A percentile compares a stretch with the other conserved stretches of the same genome.
Conservation (phyloP, 75 land plant genomes). For the Sequoia sempervirens region DNA sequence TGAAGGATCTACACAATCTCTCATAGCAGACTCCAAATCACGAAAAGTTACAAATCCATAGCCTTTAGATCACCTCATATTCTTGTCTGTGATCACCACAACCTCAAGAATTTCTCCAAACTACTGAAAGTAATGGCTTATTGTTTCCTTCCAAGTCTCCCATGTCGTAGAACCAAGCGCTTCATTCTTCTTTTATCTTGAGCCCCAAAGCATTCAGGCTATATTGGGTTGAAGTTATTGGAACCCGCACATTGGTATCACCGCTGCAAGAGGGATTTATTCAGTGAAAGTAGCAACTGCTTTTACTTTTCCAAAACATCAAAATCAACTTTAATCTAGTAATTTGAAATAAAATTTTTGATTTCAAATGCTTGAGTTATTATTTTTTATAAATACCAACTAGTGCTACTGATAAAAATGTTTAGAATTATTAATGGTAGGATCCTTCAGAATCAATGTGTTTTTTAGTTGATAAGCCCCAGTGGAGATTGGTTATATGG, state of each 20-base stretch:
- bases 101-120: conserved; percentile 64
- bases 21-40: conserved; percentile 29
- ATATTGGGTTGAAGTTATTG: conserved; percentile 58
- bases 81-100: conserved; percentile 56
- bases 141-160: conserved; percentile 78
- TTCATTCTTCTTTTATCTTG: conserved; percentile 38
- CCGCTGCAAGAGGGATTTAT: conserved; percentile 32
- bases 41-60: conserved; percentile 58
- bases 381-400: too few relatives aligned
- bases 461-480: too few relatives aligned
- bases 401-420: too few relatives aligned
- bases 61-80: conserved; percentile 59
- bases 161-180: conserved; percentile 65
- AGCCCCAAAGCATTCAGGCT: conserved; percentile 40
- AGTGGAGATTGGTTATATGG: too few relatives aligned
- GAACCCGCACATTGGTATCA: conserved; percentile 57
- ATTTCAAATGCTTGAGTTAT: too few relatives aligned
- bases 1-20: conserved; percentile 29
- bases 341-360: not conserved
- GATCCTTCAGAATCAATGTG: too few relatives aligned
- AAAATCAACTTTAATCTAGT: too few relatives aligned
- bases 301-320: not conserved
- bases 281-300: not conserved
- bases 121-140: conserved; percentile 60
- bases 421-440: too few relatives aligned